Percentiles rank a stretch among this genome's conserved stretches.
Evolutionary conservation across 345 rosid species (phyloP).

Genomic region (Euphorbia peplus): DNA sequence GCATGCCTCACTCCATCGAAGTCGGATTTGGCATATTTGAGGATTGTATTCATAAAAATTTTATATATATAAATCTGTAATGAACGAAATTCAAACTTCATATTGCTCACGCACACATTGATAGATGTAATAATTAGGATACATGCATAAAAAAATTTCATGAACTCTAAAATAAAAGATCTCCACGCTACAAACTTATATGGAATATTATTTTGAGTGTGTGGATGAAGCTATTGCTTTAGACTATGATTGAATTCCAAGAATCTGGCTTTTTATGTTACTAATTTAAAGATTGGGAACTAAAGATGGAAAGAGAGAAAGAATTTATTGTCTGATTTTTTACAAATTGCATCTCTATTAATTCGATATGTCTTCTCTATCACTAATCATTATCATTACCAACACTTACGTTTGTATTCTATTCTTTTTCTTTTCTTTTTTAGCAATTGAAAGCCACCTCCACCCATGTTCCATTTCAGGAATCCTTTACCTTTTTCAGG

Average conservation of each 20-base stretch:
- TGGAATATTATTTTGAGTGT: slow-evolving; percentile 9
- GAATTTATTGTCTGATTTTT: not conserved
- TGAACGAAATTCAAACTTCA: too few species aligned
- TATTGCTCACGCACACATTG: too few species aligned
- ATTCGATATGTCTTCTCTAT: not conserved
- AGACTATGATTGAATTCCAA: slow-evolving; percentile 12
- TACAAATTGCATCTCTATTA: not conserved
- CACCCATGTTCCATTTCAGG: not conserved
- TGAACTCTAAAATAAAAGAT: too few species aligned
- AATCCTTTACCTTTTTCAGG: not conserved
- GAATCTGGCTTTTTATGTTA: slow-evolving; percentile 27
- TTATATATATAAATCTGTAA: too few species aligned
- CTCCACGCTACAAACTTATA: slow-evolving; percentile 17
- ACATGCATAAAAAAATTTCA: too few species aligned
- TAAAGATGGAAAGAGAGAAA: slow-evolving; percentile 13
- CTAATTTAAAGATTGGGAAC: slow-evolving; percentile 18
- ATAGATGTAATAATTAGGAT: too few species aligned
- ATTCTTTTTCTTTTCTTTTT: not conserved
- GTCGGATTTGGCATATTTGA: too few species aligned
- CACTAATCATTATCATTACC: not conserved
- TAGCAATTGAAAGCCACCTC: slow-evolving; percentile 9
- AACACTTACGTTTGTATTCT: slow-evolving; percentile 1
- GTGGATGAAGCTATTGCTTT: slow-evolving; percentile 27
- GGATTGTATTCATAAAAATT: too few species aligned
- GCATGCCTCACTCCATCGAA: too few species aligned